Evolutionary conservation across 2,329 filamentous ascomycete species (phyloP), one percentile per base, ranked within the genome.

Genomic region (Septoria linicola): DNA sequence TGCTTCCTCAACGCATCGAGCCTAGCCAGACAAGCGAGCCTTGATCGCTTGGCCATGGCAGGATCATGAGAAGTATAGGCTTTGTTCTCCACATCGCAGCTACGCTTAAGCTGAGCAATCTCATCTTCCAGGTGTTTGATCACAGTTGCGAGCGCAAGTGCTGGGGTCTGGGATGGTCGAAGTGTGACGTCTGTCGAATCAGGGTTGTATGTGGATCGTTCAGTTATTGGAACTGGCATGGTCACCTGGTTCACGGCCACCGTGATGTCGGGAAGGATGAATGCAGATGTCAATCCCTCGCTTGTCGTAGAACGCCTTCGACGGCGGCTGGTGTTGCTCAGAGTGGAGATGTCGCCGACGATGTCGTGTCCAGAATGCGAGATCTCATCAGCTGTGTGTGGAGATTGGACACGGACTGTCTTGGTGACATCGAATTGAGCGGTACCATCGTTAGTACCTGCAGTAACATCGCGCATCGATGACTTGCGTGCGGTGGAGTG

Each of bases 61-160:
- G 84, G 80, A 69, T 93, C 85, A 50, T 83, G 80, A 17, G 74
- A 74, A 58, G 83, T 82, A 69, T 89, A 89, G 31, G 78, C 71
- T 2, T 75, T 75, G 61, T 86, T 81, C 51, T 82, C 78, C 27
- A 77, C 58, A 0, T 79, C 74, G n/a, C 90, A 78, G 62, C 85
- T 79, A 59, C 86, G 77, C 69, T 88, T 86, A 46, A 95, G 72
- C 66, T 95, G 88, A 10, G 79, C 78, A 37, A 91, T 79, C 68
- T 96, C 90, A 66, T 95, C 89, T 60, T 88, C 78, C 3, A 95
- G 74, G 6, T 83, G 80, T 70, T 95, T 93, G 67, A 95, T 84
- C 17, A 95, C 87, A n/a, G 84, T 81, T 6, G 87, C 86, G 19
- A 96, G 80, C 8, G 89, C 89, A 36, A 84, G 72, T 3, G 80